These are phyloP conservation scores for Xylaria sp. DNA, from an alignment of 2,329 filamentous ascomycete species.

Conservation along the genomic window DNA sequence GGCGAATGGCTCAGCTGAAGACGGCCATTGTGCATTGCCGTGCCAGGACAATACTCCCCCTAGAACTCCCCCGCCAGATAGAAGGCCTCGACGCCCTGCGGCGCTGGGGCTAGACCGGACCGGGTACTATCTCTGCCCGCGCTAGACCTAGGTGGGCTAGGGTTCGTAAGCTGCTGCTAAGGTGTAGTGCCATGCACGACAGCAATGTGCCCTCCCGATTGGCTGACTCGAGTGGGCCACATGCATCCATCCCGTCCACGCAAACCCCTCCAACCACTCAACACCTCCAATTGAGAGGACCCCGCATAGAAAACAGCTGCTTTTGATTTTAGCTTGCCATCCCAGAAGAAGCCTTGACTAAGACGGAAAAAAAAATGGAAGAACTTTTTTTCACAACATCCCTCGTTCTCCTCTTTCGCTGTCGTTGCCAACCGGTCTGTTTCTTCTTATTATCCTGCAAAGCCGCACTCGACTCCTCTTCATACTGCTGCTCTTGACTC, in stretches of 20 bases:
- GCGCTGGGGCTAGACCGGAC: neutral
- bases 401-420: constrained; percentile 3
- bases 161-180: constrained; percentile 5
- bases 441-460: neutral
- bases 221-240: constrained; percentile 9
- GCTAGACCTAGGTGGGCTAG: neutral
- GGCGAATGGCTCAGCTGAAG: neutral
- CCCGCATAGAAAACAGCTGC: constrained; percentile 13
- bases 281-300: constrained; percentile 13
- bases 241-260: neutral
- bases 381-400: constrained; percentile 9
- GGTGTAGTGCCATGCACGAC: constrained; percentile 2
- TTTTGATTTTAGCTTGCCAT: constrained; percentile 20
- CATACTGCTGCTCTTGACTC: neutral
- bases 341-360: constrained; percentile 2
- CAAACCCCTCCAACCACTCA: constrained; percentile 14
- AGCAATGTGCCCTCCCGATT: constrained; percentile 5
- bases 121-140: neutral
- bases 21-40: neutral
- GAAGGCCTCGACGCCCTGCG: neutral
- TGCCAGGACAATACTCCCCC: neutral
- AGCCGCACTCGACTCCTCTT: neutral
- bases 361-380: constrained; percentile 10
- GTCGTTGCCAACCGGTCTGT: neutral
- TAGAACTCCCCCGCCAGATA: neutral